phyloP scores from a whole-genome alignment of 148 eudicot species.

The Spergularia bocconei region DNA sequence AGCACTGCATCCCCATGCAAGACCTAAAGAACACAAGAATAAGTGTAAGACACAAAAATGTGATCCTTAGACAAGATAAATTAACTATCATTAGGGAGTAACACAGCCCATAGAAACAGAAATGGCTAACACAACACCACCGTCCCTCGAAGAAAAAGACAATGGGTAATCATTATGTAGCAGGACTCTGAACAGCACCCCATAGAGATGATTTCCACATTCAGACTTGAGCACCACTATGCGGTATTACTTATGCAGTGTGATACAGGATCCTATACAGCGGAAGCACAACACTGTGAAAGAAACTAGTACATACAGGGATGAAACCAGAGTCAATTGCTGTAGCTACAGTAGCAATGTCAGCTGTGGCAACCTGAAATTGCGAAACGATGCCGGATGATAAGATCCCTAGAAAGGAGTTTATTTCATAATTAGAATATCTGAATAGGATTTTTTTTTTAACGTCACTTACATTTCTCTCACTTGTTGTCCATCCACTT shows the following conservation, averaged over 20 bases:
- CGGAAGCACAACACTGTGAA: not conserved
- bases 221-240: not conserved
- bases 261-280: not conserved
- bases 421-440: slow-evolving; percentile 1
- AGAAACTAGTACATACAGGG: slow-evolving; percentile 56
- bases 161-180: not conserved
- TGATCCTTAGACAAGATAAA: slow-evolving; percentile 2
- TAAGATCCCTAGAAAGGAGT: not conserved
- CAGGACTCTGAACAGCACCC: not conserved
- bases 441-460: slow-evolving; percentile 2
- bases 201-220: not conserved
- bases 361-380: slow-evolving; percentile 70
- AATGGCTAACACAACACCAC: not conserved
- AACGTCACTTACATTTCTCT: slow-evolving; percentile 68
- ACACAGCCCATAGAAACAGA: not conserved
- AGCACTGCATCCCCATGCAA: slow-evolving; percentile 97
- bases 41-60: not conserved
- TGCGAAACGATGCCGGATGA: not conserved
- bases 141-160: not conserved
- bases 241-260: not conserved
- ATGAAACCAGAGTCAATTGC: slow-evolving; percentile 80
- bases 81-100: not conserved
- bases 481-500: slow-evolving; percentile 85
- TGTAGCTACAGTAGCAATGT: slow-evolving; percentile 51
- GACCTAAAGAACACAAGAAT: slow-evolving; percentile 45